Evolutionary conservation across 208 protist species (phyloP).

Genomic region (Crithidia bombi): DNA sequence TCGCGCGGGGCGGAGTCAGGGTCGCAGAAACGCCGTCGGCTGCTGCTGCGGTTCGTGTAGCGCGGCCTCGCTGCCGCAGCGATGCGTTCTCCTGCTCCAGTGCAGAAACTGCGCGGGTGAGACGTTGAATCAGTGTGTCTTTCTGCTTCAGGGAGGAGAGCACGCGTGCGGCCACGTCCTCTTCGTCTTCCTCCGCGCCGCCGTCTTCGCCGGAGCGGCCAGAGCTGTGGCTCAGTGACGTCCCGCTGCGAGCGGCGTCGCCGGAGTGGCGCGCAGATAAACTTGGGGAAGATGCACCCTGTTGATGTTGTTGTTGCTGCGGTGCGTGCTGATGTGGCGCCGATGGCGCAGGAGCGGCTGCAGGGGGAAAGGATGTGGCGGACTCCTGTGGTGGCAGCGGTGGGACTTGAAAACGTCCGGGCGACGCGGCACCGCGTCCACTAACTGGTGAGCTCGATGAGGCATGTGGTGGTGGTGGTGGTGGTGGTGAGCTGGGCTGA

Average conservation of each 20-base stretch:
- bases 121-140: constrained; percentile 28
- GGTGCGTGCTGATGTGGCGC: neutral
- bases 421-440: neutral
- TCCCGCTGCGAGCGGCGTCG: neutral
- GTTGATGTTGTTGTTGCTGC: constrained; percentile 4
- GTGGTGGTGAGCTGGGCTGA: neutral
- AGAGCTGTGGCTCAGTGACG: neutral
- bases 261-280: neutral
- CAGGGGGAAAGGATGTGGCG: neutral
- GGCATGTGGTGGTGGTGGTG: neutral
- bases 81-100: constrained; percentile 12
- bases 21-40: too few species aligned
- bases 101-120: constrained; percentile 11
- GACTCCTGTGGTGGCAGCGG: neutral
- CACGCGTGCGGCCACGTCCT: constrained; percentile 31
- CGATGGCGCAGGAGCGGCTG: neutral
- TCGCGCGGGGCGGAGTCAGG: neutral
- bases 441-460: neutral
- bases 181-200: constrained; percentile 13
- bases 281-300: neutral
- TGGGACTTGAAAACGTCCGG: constrained; percentile 9
- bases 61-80: constrained; percentile 7
- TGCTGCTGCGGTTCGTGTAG: neutral
- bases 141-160: constrained; percentile 38
- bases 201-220: constrained; percentile 10